These are phyloP conservation scores for Claviceps monticola DNA, from an alignment of 2,329 filamentous ascomycete species.

Conservation along the genomic window DNA sequence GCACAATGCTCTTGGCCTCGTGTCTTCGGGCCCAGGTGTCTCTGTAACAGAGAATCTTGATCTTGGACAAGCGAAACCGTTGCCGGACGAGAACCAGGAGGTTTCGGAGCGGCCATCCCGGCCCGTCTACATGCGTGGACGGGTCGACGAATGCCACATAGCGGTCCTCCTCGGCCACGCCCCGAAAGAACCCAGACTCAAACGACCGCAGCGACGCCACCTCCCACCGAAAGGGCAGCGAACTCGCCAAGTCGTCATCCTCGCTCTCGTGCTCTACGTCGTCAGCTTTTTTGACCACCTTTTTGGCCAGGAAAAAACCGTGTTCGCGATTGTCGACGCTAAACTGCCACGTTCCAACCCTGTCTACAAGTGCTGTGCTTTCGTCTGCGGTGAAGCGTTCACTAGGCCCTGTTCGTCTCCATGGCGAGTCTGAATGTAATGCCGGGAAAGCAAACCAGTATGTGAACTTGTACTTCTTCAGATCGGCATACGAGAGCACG, in stretches of 20 bases:
- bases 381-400: conserved; percentile 50
- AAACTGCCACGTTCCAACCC: conserved; percentile 78
- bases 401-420: conserved; percentile 49
- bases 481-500: conserved; percentile 81
- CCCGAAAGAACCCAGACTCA: conserved; percentile 77
- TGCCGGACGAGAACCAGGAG: conserved; percentile 73
- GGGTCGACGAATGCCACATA: conserved; percentile 85
- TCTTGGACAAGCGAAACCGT: conserved; percentile 60
- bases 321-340: conserved; percentile 69
- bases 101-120: conserved; percentile 88
- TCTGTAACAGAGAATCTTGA: conserved; percentile 81
- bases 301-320: conserved; percentile 93
- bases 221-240: conserved; percentile 58
- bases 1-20: conserved; percentile 66
- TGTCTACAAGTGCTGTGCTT: conserved; percentile 65
- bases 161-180: conserved; percentile 54
- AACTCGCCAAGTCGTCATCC: conserved; percentile 29
- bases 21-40: conserved; percentile 68
- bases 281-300: conserved; percentile 59
- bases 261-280: conserved; percentile 29
- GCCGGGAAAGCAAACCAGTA: conserved; percentile 97
- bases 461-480: conserved; percentile 96
- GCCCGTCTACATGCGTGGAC: conserved; percentile 75
- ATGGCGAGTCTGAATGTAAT: conserved; percentile 74
- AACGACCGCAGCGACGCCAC: conserved; percentile 64